phyloP scores from a whole-genome alignment of 2,329 filamentous ascomycete genomes.

The Pseudogymnoascus sp. region DNA sequence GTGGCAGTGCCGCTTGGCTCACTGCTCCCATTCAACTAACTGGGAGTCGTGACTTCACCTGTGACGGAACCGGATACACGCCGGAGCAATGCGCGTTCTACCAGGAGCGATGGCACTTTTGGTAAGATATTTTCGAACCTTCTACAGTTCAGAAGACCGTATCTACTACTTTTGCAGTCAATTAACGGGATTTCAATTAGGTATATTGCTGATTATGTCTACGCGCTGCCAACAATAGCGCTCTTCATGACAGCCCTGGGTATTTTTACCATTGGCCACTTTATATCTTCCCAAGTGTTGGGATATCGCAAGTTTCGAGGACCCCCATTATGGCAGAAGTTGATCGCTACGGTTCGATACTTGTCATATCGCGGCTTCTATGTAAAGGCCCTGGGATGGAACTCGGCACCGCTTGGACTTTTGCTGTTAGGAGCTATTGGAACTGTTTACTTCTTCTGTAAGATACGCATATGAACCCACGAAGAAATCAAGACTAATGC shows the following conservation, averaged over 20 bases:
- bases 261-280: slow-evolving; percentile 36
- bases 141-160: not conserved
- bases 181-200: slow-evolving; percentile 23
- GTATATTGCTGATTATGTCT: slow-evolving; percentile 47
- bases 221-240: slow-evolving; percentile 42
- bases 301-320: slow-evolving; percentile 11
- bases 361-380: slow-evolving; percentile 35
- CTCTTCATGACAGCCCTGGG: slow-evolving; percentile 43
- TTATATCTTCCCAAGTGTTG: slow-evolving; percentile 14
- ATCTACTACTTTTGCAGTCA: not conserved
- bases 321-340: slow-evolving; percentile 25
- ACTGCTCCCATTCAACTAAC: slow-evolving; percentile 34
- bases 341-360: slow-evolving; percentile 32
- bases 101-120: slow-evolving; percentile 39
- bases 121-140: slow-evolving; percentile 27
- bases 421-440: slow-evolving; percentile 34
- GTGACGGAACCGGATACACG: slow-evolving; percentile 24
- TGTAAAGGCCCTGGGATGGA: slow-evolving; percentile 30
- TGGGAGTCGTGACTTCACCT: slow-evolving; percentile 25
- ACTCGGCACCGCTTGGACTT: slow-evolving; percentile 38
- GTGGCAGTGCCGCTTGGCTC: slow-evolving; percentile 29
- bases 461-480: slow-evolving; percentile 10
- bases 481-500: not conserved
- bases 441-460: slow-evolving; percentile 39
- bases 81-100: slow-evolving; percentile 39